Base-by-base conservation (phyloP, 345 rosid species). In the Populus alba region DNA sequence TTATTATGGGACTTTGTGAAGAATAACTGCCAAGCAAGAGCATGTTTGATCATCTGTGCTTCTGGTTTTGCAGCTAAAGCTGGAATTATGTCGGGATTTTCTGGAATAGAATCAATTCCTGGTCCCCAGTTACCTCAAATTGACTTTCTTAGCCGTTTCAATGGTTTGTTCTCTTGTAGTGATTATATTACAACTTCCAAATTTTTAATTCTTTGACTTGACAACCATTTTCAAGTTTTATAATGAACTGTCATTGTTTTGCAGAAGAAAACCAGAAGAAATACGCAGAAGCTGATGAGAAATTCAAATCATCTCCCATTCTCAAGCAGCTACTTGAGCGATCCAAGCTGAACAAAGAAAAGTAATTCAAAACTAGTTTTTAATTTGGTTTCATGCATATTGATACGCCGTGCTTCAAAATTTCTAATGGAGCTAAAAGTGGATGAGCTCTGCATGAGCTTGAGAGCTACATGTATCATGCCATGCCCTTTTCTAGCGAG, bases 181-280 rank as follows among this genome's bases (percentile, higher is more conserved):
- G 29, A 6, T 38, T 49, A 3, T 39, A 7, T 35, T 53, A 5
- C 6, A 5, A 31, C 2, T 81, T 61, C n/a, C 15, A 62, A 20
- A 8, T 43, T 59, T 12, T 47, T 31, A 47, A 3, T 57, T 39
- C 20, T 3, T 49, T 61, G 70, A 15, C 59, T 7, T 16, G 39
- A 70, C 6, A 39, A 8, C 43, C n/a, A 11, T 1, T 33, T 41
- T 38, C 63, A 57, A 66, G 23, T 47, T 1, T 22, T 61, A 10
- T 11, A 13, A 38, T 18, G 2, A 6, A 2, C 22, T 27, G 51
- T 20, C 25, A 37, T 65, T 47, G 77, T 68, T 67, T 65, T 85
- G 87, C 93, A 93, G 98, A 90, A 74, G 93, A 89, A 70, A 95
- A 95, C 90, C 98, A 93, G 85, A 93, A 93, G 91, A 92, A 90